These are phyloP conservation scores for Caryopteris hybrid DNA, from an alignment of 305 asterid genomes.

Conservation along the genomic window DNA sequence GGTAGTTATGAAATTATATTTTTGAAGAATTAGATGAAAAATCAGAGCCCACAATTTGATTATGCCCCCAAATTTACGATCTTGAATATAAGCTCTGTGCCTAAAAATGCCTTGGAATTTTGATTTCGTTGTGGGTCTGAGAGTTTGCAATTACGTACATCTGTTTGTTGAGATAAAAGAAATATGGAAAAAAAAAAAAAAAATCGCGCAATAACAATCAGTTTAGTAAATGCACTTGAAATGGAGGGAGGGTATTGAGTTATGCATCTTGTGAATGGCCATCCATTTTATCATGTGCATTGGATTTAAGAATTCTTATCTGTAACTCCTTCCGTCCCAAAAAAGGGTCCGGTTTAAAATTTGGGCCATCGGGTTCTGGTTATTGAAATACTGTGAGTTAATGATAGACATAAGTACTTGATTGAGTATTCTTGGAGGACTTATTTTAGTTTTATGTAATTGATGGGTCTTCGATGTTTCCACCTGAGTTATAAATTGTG, in stretches of 20 bases:
- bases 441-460: not conserved
- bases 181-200: not conserved
- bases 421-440: not conserved
- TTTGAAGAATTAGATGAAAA: not conserved
- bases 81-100: slow-evolving; percentile 2
- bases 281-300: not conserved
- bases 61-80: not conserved
- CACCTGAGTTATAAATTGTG: not conserved
- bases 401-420: not conserved
- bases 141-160: not conserved
- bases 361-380: not conserved
- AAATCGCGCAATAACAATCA: not conserved
- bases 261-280: not conserved
- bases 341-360: no score
- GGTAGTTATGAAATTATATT: slow-evolving; percentile 1
- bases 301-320: not conserved
- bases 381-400: no score
- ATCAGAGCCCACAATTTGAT: not conserved
- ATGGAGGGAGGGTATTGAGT: not conserved
- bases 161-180: no score
- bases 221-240: not conserved
- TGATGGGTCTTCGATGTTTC: not conserved
- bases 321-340: no score
- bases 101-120: not conserved
- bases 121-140: not conserved